Evolutionary conservation across 441 rosid genomes (phyloP).

Genomic region (Macaranga tanarius): DNA sequence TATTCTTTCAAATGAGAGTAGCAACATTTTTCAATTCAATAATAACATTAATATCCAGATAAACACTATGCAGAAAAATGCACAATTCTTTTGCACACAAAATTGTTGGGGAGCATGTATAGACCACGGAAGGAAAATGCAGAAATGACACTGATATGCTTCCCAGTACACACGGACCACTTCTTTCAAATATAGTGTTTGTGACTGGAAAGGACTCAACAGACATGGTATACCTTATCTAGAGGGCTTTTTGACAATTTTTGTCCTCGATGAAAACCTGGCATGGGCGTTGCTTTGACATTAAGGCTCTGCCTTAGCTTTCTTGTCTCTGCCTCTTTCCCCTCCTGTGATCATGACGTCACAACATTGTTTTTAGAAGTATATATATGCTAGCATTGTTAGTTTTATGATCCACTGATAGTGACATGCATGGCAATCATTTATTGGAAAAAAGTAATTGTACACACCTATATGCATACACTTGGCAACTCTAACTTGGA

Average conservation of each 20-base stretch:
- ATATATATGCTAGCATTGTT: not conserved
- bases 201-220: not conserved
- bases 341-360: constrained; percentile 39
- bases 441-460: not conserved
- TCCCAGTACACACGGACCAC: not conserved
- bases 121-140: constrained; percentile 2
- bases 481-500: not conserved
- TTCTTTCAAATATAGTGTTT: not conserved
- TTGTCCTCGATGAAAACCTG: constrained; percentile 44
- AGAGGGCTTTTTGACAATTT: constrained; percentile 39
- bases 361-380: not conserved
- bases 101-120: not conserved
- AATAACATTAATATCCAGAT: not conserved
- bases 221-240: constrained; percentile 41
- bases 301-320: constrained; percentile 40
- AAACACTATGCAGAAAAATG: not conserved
- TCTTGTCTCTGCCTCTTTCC: constrained; percentile 48
- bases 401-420: not conserved
- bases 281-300: constrained; percentile 52
- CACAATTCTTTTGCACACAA: constrained; percentile 4
- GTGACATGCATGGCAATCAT: not conserved
- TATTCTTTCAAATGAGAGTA: constrained; percentile 4
- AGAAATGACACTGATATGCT: constrained; percentile 8
- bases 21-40: constrained; percentile 9
- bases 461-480: not conserved